phyloP scores from a whole-genome alignment of 2,329 filamentous ascomycete species.

The Cladosporium phlei region DNA sequence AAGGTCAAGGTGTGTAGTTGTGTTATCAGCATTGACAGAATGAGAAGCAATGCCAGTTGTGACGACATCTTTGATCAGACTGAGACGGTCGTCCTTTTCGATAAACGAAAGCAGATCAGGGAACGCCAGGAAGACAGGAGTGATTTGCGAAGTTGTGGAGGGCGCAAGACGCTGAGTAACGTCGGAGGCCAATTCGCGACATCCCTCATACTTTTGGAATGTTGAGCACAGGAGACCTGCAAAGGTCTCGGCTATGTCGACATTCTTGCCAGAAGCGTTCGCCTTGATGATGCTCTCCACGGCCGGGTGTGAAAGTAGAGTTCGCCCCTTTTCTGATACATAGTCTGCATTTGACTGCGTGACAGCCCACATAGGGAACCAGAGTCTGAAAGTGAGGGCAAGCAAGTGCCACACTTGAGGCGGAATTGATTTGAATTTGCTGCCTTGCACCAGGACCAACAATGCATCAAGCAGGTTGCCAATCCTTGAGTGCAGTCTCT shows the following conservation, averaged over 20 bases:
- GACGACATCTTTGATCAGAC: background rate
- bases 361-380: conserved; percentile 8
- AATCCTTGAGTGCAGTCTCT: conserved; percentile 13
- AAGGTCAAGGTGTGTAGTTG: background rate
- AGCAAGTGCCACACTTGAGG: conserved; percentile 4
- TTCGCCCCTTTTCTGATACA: background rate
- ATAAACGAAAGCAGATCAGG: background rate
- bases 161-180: background rate
- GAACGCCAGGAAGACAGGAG: conserved; percentile 6
- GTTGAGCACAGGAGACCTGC: conserved; percentile 3
- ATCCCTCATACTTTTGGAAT: conserved; percentile 1
- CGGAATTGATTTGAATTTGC: background rate
- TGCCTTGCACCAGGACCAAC: conserved; percentile 8
- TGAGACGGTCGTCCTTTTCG: background rate
- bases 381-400: conserved; percentile 3
- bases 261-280: conserved; percentile 2
- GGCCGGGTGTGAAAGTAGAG: background rate
- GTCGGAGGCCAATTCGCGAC: background rate
- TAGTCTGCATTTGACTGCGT: background rate
- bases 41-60: background rate
- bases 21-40: background rate
- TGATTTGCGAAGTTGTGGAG: background rate
- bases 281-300: conserved; percentile 6
- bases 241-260: conserved; percentile 1
- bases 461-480: conserved; percentile 10